Conservation (phyloP, 441 rosid species). For the Populus hybrid region DNA sequence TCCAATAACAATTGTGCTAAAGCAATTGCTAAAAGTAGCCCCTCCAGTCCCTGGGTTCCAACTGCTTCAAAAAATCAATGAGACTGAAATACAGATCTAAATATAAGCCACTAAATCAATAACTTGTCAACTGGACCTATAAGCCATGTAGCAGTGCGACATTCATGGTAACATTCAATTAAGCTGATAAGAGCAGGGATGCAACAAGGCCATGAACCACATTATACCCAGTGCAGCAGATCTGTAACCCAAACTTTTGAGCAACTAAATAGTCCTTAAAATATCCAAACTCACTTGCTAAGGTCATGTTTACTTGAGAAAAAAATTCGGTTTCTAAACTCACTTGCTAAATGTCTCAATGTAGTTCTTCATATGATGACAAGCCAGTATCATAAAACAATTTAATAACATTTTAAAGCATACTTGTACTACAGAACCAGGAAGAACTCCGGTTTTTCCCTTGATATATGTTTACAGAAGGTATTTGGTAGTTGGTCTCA, state of each 20-base stretch:
- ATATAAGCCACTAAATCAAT: not conserved
- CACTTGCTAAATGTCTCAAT: not conserved
- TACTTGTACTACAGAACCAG: no score
- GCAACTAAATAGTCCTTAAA: not conserved
- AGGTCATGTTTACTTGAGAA: not conserved
- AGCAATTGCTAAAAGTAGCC: not conserved
- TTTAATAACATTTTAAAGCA: not conserved
- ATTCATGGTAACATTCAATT: not conserved
- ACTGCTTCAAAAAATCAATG: slow-evolving; percentile 1
- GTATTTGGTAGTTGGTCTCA: not conserved
- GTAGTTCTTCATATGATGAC: not conserved
- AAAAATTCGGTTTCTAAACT: not conserved
- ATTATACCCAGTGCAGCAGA: not conserved
- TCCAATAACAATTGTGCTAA: not conserved
- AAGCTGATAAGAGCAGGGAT: not conserved
- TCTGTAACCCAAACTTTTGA: not conserved
- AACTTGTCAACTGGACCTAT: not conserved
- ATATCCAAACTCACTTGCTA: not conserved
- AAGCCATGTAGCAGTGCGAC: not conserved
- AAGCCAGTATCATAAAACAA: not conserved
- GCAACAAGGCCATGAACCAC: not conserved
- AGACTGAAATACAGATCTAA: not conserved
- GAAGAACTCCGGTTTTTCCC: no score
- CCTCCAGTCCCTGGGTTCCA: not conserved
- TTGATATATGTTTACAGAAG: not conserved